Percentiles rank a stretch among this genome's conserved stretches.
phyloP scores from a whole-genome alignment of 805 yeast species.

The Yarrowia sp. region DNA sequence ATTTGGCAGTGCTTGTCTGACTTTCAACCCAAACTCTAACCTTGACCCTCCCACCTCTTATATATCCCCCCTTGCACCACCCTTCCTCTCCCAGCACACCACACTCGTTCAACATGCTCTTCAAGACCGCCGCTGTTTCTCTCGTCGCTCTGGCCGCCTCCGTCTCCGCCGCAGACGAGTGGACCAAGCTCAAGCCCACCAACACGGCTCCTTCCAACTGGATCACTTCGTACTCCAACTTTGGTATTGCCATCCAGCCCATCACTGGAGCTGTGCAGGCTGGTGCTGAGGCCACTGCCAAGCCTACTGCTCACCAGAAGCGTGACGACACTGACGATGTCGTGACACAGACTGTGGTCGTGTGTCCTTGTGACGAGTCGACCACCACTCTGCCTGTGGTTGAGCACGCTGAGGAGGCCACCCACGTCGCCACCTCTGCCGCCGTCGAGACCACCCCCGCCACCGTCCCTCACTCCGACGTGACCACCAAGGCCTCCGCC shows the following conservation, averaged over 20 bases:
- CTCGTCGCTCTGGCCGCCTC: constrained; percentile 15
- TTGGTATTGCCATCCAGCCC: constrained; percentile 23
- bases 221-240: constrained; percentile 18
- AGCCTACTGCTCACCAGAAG: constrained; percentile 24
- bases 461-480: constrained; percentile 19
- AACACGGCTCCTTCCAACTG: constrained; percentile 8
- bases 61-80: constrained; percentile 4
- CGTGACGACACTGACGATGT: constrained; percentile 6
- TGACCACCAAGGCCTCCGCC: constrained; percentile 20
- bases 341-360: constrained; percentile 23
- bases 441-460: constrained; percentile 23
- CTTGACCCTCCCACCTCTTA: neutral
- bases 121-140: constrained; percentile 18
- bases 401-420: neutral
- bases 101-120: constrained; percentile 15
- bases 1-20: no score
- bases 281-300: constrained; percentile 19
- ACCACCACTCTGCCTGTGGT: constrained; percentile 23
- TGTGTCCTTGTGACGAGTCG: constrained; percentile 22
- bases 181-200: constrained; percentile 24
- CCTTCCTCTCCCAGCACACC: neutral
- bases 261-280: constrained; percentile 18
- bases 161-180: constrained; percentile 18
- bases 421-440: neutral
- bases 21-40: neutral